phyloP scores from a whole-genome alignment of 495 filamentous ascomycete genomes.

The Neurospora discreta region DNA sequence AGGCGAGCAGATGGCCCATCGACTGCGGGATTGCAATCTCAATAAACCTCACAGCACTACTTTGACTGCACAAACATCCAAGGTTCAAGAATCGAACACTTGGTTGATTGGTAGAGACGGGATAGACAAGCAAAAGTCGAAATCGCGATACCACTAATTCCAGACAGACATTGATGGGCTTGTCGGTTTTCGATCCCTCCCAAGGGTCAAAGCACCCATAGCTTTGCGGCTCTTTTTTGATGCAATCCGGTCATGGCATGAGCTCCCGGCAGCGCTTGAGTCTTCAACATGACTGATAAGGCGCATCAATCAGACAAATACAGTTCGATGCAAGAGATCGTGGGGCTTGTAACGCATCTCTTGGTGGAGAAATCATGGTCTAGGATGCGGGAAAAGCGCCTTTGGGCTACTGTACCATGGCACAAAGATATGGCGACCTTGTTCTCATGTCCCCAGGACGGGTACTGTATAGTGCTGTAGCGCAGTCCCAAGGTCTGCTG shows the following conservation, averaged over 20 bases:
- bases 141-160: too few relatives aligned
- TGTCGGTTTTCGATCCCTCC: background rate
- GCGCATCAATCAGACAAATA: background rate
- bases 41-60: background rate
- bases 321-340: background rate
- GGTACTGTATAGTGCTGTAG: background rate
- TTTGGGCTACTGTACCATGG: background rate
- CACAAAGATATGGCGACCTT: background rate
- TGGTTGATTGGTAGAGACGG: background rate
- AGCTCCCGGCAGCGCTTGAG: background rate
- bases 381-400: background rate
- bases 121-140: background rate
- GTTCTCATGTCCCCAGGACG: background rate
- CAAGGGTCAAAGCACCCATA: background rate
- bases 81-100: background rate
- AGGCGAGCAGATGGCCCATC: background rate
- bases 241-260: background rate
- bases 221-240: background rate
- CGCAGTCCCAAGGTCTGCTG: background rate
- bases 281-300: background rate
- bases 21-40: background rate
- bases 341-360: background rate
- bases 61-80: background rate
- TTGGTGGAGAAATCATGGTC: background rate
- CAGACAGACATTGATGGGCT: too few relatives aligned